phyloP scores from a whole-genome alignment of 495 filamentous ascomycete species.

The Cryomyces minteri region DNA sequence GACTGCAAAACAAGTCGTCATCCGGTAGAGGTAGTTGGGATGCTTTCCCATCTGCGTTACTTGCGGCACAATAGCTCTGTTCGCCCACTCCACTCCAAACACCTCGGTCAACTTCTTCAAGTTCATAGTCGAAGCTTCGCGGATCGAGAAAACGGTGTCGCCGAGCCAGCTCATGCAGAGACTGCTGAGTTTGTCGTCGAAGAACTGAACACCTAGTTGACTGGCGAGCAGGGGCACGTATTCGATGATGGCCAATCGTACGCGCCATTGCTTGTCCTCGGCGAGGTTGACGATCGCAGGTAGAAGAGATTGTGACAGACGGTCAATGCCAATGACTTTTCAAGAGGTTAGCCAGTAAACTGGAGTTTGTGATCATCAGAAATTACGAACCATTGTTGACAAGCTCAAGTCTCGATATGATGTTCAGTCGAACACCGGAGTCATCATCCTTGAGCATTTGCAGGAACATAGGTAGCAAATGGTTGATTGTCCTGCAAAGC shows the following conservation, averaged over 20 bases:
- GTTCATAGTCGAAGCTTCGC: conserved; percentile 92
- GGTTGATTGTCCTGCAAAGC: conserved; percentile 60
- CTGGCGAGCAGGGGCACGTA: conserved; percentile 94
- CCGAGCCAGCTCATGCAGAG: conserved; percentile 99
- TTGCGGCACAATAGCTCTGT: conserved; percentile 90
- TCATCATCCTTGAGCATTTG: conserved; percentile 99
- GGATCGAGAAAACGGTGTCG: conserved; percentile 95
- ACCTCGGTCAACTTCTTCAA: conserved; percentile 96
- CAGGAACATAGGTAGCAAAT: conserved; percentile 96
- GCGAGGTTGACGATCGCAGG: conserved; percentile 96
- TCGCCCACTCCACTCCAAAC: conserved; percentile 97
- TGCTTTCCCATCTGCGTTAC: conserved; percentile 96
- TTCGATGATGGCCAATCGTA: conserved; percentile 94
- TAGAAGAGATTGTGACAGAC: conserved; percentile 87
- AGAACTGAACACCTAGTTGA: conserved; percentile 92
- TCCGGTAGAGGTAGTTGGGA: conserved; percentile 95
- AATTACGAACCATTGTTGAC: conserved; percentile 69
- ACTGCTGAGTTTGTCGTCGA: conserved; percentile 86
- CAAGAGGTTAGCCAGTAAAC: conserved; percentile 7
- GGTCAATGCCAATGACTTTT: conserved; percentile 87
- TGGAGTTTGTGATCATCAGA: background rate
- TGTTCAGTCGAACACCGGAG: conserved; percentile 91
- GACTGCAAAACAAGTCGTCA: conserved; percentile 98
- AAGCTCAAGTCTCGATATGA: conserved; percentile 93
- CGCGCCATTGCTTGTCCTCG: conserved; percentile 99